Base-by-base conservation (phyloP, 331 rosid genomes). In the Telfairia occidentalis region DNA sequence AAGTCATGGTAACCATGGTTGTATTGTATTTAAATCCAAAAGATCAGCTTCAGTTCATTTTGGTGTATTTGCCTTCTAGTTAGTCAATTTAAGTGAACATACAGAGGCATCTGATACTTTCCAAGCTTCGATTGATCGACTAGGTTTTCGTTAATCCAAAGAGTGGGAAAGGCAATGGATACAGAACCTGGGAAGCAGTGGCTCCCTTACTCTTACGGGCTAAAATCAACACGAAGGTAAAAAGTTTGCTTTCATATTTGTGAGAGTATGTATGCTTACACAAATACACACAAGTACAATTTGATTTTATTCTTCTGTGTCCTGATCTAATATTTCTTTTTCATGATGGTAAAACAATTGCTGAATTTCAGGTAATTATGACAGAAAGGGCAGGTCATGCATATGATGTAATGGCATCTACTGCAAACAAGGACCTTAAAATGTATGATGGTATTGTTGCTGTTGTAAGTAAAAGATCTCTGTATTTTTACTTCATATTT, bases 101-200 rank as follows among this genome's bases (percentile, higher is more conserved):
- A 60, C 28, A 26, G 38, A 11, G 45, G 78, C 81, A 79, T 77
- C 18, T 65, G 35, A 81, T 84, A 80, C 78, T 84, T 82, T 80
- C 82, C 81, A 79, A 43, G 79, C 76, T 57, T 82, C 82, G 23
- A 81, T 83, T 83, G 84, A 80, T 84, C 88, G 86, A 52, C 72
- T 87, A 94, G 97, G 97, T 94, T 85, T 89, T 94, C 61, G 86
- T 94, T 86, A 85, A 91, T 88, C 98, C 98, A 86, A 94, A 78
- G 84, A 94, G 98, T 82, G 98, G 98, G 82, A 89, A 86, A 77
- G 88, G 95, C 42, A 82, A 73, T 74, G 98, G 97, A 80, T 82
- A 82, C 77, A 88, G 75, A 87, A 88, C 83, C 54, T 94, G 98
- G 98, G 97, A 87, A 73, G 78, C 83, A 34, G 95, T 93, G 81